Base-by-base conservation (phyloP, 2,329 filamentous ascomycete genomes). In the Diaporthe batatas region DNA sequence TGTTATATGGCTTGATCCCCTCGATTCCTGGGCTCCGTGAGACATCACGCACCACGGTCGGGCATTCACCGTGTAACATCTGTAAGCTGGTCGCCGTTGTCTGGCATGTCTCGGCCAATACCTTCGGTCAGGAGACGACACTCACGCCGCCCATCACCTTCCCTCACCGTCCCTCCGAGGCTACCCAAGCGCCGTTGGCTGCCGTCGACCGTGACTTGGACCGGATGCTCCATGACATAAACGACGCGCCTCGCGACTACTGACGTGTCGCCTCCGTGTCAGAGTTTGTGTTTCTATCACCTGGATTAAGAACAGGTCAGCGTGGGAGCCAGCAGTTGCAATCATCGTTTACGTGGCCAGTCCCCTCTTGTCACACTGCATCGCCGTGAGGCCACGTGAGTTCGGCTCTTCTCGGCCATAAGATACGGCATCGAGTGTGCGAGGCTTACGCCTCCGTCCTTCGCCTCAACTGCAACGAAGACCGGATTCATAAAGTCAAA, bases 111-210 rank as follows among this genome's bases (percentile, higher is more conserved):
- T n/a, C 25, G 25, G 58, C 58, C 58, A 64, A 21, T 64, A 18
- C 39, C 44, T 64, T 34, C 39, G 39, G 58, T 64, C 58, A 64
- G 25, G 58, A 64, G 58, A 34, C 29, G 25, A 32, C 58, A 47
- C 39, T 64, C 58, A 64, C 39, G 44, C 42, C 29, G 29, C 8
- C 39, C 16, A 47, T 64, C 39, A 47, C 25, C 39, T 39, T 47
- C 2, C 16, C 11, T 64, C 25, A 23, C 42, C 29, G 25, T 18
- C 39, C 7, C 36, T 39, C 18, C 25, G 18, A 47, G 23, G 16
- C 3, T 32, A n/a, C 23, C 39, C 39, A 47, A 12, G 39, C 25
- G 32, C 23, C 23, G 18, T 8, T 47, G 23, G 23, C 18, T 47
- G 25, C 39, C 11, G 1, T 12, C 23, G 21, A 32, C 4, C 39